Evolutionary conservation across 2,329 filamentous ascomycete species (phyloP).

Genomic region (Neofusicoccum kwambonambiense): DNA sequence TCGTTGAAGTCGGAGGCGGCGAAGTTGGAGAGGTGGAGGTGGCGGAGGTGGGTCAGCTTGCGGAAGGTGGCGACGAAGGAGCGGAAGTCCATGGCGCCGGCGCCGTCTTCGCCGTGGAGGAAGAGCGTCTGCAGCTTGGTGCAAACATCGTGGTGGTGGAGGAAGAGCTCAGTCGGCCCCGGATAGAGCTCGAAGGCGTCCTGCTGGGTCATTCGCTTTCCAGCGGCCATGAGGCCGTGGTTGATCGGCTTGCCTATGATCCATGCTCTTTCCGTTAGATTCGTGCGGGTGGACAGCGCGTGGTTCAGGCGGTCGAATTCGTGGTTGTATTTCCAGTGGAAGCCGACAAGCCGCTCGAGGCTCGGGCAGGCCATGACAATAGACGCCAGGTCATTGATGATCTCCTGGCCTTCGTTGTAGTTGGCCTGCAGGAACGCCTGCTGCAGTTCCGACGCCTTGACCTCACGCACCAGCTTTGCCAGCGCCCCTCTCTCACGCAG

Average conservation of each 20-base stretch:
- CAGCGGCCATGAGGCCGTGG: background rate
- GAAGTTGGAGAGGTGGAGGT: constrained; percentile 57
- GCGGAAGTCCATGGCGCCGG: constrained; percentile 51
- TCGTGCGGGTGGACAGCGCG: constrained; percentile 54
- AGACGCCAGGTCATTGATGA: constrained; percentile 53
- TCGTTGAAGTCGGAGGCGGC: constrained; percentile 56
- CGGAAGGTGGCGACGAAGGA: constrained; percentile 55
- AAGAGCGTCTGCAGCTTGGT: constrained; percentile 53
- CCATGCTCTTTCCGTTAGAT: constrained; percentile 58
- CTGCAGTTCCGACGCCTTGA: constrained; percentile 54
- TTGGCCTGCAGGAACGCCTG: constrained; percentile 33
- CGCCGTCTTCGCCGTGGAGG: constrained; percentile 40
- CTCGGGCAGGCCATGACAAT: constrained; percentile 60
- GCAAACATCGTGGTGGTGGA: constrained; percentile 55
- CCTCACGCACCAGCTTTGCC: constrained; percentile 52
- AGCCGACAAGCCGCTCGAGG: constrained; percentile 54
- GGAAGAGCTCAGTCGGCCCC: constrained; percentile 50
- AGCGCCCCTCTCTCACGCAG: constrained; percentile 52
- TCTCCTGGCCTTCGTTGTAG: constrained; percentile 47
- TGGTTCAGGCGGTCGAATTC: constrained; percentile 56
- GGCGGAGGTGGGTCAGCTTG: constrained; percentile 51
- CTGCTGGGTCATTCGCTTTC: constrained; percentile 19
- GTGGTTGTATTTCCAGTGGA: constrained; percentile 53
- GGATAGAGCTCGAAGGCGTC: constrained; percentile 42
- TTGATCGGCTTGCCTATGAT: constrained; percentile 35